These are phyloP conservation scores for Amanita thiersii DNA, from an alignment of 768 basidiomycete species.

Conservation along the genomic window DNA sequence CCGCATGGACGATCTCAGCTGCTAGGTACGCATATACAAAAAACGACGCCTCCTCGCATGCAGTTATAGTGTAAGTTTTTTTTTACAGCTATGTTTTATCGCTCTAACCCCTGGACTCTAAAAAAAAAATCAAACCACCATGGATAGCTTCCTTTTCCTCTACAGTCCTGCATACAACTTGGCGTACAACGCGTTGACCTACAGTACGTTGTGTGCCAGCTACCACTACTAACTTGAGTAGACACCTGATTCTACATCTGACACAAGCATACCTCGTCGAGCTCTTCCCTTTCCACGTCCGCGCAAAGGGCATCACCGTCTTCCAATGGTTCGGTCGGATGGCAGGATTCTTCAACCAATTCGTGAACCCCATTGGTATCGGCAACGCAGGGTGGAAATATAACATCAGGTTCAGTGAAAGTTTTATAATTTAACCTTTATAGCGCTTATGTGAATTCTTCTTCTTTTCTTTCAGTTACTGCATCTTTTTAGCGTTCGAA, in stretches of 20 bases:
- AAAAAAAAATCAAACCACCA: too few relatives aligned
- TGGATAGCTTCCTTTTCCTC: constrained; percentile 42
- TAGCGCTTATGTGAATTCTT: constrained; percentile 5
- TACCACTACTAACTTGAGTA: background rate
- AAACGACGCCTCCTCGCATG: constrained; percentile 35
- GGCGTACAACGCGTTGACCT: constrained; percentile 49
- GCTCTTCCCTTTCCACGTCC: constrained; percentile 55
- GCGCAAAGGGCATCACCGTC: constrained; percentile 52
- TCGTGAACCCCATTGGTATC: constrained; percentile 60
- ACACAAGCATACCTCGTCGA: constrained; percentile 67
- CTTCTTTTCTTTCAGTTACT: constrained; percentile 23
- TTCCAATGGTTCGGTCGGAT: constrained; percentile 52
- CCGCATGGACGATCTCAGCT: constrained; percentile 48
- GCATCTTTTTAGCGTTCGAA: constrained; percentile 44
- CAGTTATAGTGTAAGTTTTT: constrained; percentile 37
- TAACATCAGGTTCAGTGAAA: constrained; percentile 38
- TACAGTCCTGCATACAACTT: constrained; percentile 51
- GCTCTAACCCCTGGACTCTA: too few relatives aligned
- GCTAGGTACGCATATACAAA: constrained; percentile 34
- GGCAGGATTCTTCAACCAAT: constrained; percentile 57
- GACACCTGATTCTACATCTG: background rate
- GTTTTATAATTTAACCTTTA: too few relatives aligned
- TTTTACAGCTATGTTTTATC: background rate
- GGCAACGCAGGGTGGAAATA: constrained; percentile 50
- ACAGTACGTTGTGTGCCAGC: constrained; percentile 25